These are phyloP conservation scores for Leccinum obscurum DNA, from an alignment of 768 basidiomycete genomes.

Conservation along the genomic window DNA sequence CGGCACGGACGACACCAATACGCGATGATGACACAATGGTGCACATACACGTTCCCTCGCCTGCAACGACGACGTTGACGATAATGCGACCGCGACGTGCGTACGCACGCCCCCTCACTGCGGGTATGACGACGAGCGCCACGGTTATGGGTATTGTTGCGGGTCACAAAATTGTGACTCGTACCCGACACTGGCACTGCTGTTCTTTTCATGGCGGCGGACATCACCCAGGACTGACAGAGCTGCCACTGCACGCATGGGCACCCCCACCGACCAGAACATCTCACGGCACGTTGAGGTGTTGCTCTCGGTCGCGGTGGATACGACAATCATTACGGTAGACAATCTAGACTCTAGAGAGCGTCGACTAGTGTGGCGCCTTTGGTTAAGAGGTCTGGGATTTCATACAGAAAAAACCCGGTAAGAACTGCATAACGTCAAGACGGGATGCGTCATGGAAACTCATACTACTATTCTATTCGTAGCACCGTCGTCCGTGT, in stretches of 20 bases:
- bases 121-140: too few relatives aligned
- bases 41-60: too few relatives aligned
- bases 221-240: conserved; percentile 44
- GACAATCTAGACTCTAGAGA: conserved; percentile 73
- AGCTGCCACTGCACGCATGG: conserved; percentile 78
- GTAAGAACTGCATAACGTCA: conserved; percentile 41
- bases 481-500: conserved; percentile 64
- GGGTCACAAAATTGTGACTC: too few relatives aligned
- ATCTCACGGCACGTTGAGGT: conserved; percentile 91
- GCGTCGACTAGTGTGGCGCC: conserved; percentile 81
- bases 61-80: too few relatives aligned
- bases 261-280: conserved; percentile 87
- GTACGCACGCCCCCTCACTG: too few relatives aligned
- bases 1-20: too few relatives aligned
- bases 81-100: too few relatives aligned
- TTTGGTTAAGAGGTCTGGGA: conserved; percentile 79
- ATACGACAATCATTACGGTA: conserved; percentile 76
- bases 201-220: too few relatives aligned
- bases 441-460: neutral
- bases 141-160: too few relatives aligned
- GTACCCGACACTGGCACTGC: too few relatives aligned
- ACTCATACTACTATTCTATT: neutral
- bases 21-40: too few relatives aligned
- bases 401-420: conserved; percentile 90
- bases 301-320: conserved; percentile 62